These are phyloP conservation scores for Candolleomyces eurysporus DNA, from an alignment of 768 basidiomycete genomes.

Conservation along the genomic window DNA sequence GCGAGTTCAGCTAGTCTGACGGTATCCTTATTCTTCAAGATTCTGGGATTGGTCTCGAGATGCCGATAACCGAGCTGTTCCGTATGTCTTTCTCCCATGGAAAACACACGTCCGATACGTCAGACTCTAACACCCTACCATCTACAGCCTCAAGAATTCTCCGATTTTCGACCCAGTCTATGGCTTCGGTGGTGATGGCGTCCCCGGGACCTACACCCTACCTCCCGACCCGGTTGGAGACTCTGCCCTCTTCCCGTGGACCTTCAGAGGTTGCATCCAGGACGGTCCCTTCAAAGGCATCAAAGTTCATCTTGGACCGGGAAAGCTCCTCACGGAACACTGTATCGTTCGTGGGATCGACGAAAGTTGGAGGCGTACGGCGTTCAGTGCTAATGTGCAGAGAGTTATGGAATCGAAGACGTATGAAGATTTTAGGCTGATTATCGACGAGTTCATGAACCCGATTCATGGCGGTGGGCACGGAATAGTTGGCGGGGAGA, in stretches of 20 bases:
- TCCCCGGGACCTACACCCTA: constrained; percentile 6
- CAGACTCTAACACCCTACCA: neutral
- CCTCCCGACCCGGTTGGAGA: constrained; percentile 1
- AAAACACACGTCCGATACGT: neutral
- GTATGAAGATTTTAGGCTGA: constrained; percentile 2
- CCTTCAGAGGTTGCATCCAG: constrained; percentile 1
- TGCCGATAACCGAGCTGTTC: neutral
- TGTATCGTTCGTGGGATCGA: constrained; percentile 7
- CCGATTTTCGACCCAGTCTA: constrained; percentile 7
- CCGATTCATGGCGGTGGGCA: constrained; percentile 9
- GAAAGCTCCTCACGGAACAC: constrained; percentile 5
- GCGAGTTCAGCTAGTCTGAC: neutral
- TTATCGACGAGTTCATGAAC: constrained; percentile 1
- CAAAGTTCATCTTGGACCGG: constrained; percentile 3
- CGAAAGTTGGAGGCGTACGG: constrained; percentile 1
- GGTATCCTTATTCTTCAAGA: neutral
- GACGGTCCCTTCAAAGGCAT: constrained; percentile 8
- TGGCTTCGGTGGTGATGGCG: constrained; percentile 10
- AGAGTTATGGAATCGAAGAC: constrained; percentile 1
- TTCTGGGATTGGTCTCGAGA: constrained; percentile 12
- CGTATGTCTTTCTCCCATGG: neutral
- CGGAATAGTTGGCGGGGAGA: constrained; percentile 10
- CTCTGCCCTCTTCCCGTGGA: neutral
- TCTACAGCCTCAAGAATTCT: constrained; percentile 1
- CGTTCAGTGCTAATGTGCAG: neutral